phyloP scores from a whole-genome alignment of 2,329 filamentous ascomycete species.

The Trichoderma koningiopsis region DNA sequence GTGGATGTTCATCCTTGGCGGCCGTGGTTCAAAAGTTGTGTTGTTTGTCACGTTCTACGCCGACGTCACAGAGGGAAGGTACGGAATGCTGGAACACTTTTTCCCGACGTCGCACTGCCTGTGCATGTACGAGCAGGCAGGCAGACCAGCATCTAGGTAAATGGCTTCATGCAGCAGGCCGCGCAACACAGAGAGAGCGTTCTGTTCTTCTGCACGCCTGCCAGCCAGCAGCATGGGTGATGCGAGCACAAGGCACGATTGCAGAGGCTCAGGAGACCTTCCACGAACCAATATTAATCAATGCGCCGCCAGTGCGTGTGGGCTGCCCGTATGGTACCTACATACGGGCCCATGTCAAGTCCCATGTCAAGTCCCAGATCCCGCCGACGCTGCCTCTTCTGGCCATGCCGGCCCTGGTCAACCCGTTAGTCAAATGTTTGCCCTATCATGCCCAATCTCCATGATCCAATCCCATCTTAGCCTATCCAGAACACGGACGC shows the following conservation, averaged over 20 bases:
- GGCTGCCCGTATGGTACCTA: constrained; percentile 18
- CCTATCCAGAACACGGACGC: constrained; percentile 2
- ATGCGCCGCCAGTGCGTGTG: constrained; percentile 11
- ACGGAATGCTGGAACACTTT: constrained; percentile 21
- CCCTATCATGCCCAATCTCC: constrained; percentile 26
- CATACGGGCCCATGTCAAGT: constrained; percentile 22
- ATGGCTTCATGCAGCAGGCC: constrained; percentile 7
- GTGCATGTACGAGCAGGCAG: neutral
- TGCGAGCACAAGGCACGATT: neutral
- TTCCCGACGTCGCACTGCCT: constrained; percentile 21
- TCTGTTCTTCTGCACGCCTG: neutral
- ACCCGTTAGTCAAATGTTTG: constrained; percentile 21
- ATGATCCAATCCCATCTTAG: constrained; percentile 17
- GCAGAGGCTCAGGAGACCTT: constrained; percentile 14
- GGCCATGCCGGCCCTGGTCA: constrained; percentile 20
- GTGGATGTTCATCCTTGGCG: neutral
- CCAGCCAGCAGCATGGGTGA: constrained; percentile 5
- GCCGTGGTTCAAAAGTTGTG: neutral
- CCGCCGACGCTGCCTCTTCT: constrained; percentile 28
- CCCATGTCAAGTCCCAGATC: constrained; percentile 19
- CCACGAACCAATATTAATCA: constrained; percentile 17
- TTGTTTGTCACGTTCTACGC: constrained; percentile 6
- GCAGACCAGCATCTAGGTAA: neutral
- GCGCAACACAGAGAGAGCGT: neutral
- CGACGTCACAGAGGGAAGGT: constrained; percentile 24